Evolutionary conservation across 495 filamentous ascomycete genomes (phyloP), one percentile per base, ranked within the genome.

Genomic region (Penicillium atrosanguineum): DNA sequence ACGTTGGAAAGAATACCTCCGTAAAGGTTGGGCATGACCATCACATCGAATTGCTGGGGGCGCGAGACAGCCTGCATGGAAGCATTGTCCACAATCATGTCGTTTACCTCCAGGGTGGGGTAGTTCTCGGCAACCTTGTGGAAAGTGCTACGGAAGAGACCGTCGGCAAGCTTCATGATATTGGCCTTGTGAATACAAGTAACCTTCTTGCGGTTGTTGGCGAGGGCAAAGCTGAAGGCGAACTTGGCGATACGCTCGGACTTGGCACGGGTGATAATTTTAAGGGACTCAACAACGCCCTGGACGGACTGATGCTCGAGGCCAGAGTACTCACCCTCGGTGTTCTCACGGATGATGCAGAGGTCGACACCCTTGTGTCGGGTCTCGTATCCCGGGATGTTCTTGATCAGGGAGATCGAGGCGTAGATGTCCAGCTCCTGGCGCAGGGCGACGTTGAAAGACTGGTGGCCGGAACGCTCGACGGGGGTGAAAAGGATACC

Each of bases 1-100:
- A 98, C 93, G 82, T 98, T 98, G 73, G 95, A 97, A 53, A 98
- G 79, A 65, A 98, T 98, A 60, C 95, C 95, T 71, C 94, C 94
- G 79, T 98, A 98, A 67, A 98, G 78, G 78, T 98, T 98, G 52
- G 94, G 94, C 94, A 98, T 98, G 69, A 98, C 94, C 89, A 98
- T 89, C 59, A 98, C 94, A 71, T 97, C 95, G 67, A 97, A 97
- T 75, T 98, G 94, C 79, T 98, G 94, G 53, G 94, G 94, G 48
- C 82, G 79, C 47, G 89, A 91, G 50, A 97, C 94, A 74, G 89
- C 92, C 77, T 98, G 95, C 94, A 98, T 97, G 60, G 90, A 95
- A 55, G 94, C 95, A 73, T 98, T 98, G 76, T 98, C 94, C 63
- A 98, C 95, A 69, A 98, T 97, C 93, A 97, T 96, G 74, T 97